Conservation (phyloP, 495 filamentous ascomycete genomes). For the Penicillium alfredii region DNA sequence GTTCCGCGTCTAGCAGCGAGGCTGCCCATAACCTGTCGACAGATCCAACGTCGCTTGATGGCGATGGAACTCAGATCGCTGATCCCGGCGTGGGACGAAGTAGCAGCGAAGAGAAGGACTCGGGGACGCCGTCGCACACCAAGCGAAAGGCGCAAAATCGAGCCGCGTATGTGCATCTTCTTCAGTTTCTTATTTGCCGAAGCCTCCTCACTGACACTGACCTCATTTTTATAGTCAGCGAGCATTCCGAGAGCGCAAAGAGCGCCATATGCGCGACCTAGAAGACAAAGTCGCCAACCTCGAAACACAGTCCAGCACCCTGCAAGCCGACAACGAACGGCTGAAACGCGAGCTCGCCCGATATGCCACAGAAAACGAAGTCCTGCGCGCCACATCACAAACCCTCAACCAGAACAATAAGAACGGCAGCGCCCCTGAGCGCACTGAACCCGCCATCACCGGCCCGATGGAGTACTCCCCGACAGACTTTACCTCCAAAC, state of each 20-base stretch:
- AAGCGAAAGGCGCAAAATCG: slow-evolving; percentile 93
- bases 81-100: slow-evolving; percentile 29
- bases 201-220: too few species aligned
- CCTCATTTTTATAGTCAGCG: slow-evolving; percentile 59
- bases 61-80: slow-evolving; percentile 24
- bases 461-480: slow-evolving; percentile 72
- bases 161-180: slow-evolving; percentile 89
- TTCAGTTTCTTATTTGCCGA: too few species aligned
- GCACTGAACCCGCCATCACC: slow-evolving; percentile 34
- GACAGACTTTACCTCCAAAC: slow-evolving; percentile 52
- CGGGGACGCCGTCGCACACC: slow-evolving; percentile 70
- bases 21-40: slow-evolving; percentile 12
- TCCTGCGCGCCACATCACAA: slow-evolving; percentile 69
- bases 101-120: slow-evolving; percentile 62
- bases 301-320: slow-evolving; percentile 49
- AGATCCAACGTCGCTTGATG: slow-evolving; percentile 28
- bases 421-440: slow-evolving; percentile 16
- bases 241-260: slow-evolving; percentile 95
- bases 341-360: slow-evolving; percentile 75
- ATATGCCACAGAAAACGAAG: slow-evolving; percentile 85
- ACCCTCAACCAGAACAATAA: slow-evolving; percentile 16
- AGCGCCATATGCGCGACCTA: slow-evolving; percentile 85
- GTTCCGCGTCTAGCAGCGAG: slow-evolving; percentile 33
- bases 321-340: slow-evolving; percentile 73
- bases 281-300: slow-evolving; percentile 77